Percentiles rank a stretch among this genome's conserved stretches.
Evolutionary conservation across 1,139 yeast genomes (phyloP).

Genomic region (Torulaspora globosa): DNA sequence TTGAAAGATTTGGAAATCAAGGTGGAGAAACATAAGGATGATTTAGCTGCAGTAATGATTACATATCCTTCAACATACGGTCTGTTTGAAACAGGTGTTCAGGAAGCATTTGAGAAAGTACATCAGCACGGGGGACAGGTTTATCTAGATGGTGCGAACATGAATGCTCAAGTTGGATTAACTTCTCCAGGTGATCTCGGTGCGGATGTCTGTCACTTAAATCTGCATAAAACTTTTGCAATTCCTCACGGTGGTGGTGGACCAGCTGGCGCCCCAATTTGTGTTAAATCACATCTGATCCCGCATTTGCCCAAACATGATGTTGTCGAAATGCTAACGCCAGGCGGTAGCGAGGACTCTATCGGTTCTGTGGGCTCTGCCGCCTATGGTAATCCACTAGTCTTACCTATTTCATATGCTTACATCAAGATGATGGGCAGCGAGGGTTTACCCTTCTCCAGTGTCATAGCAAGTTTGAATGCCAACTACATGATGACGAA

Average conservation of each 20-base stretch:
- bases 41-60: constrained; percentile 87
- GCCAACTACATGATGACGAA: constrained; percentile 92
- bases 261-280: constrained; percentile 98
- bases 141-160: constrained; percentile 96
- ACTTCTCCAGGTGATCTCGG: constrained; percentile 97
- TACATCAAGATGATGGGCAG: constrained; percentile 93
- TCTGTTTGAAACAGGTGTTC: constrained; percentile 87
- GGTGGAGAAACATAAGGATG: constrained; percentile 63
- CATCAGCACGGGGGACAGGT: constrained; percentile 91
- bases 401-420: constrained; percentile 88
- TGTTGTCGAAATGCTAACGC: constrained; percentile 52
- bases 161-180: constrained; percentile 98
- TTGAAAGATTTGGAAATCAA: constrained; percentile 67
- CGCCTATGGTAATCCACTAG: constrained; percentile 93
- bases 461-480: constrained; percentile 84
- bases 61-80: constrained; percentile 98
- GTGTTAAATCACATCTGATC: constrained; percentile 78
- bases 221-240: constrained; percentile 94
- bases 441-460: constrained; percentile 74
- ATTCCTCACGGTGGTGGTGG: constrained; percentile 99
- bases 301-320: constrained; percentile 83
- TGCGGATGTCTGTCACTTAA: constrained; percentile 98
- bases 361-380: constrained; percentile 85
- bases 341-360: constrained; percentile 44
- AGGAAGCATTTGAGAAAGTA: constrained; percentile 75